Base-by-base conservation (phyloP, 1,284 basidiomycete genomes). In the Puccinia sorghi region DNA sequence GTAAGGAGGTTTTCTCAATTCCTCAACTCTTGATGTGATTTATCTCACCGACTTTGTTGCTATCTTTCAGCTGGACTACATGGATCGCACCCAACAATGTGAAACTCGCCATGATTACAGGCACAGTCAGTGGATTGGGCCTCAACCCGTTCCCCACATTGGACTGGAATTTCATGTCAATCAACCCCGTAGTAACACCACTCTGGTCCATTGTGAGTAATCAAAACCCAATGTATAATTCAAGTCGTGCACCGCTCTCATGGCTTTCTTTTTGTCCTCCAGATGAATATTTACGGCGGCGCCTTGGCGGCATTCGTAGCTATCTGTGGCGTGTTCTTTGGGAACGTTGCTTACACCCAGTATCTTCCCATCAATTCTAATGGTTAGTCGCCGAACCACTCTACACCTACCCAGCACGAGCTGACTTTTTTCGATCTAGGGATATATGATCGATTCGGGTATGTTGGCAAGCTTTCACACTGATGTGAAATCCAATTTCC, bases 101-200 rank as follows among this genome's bases (percentile, higher is more conserved):
- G 63, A 72, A 72, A 48, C 67, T 72, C 13, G 79, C 78, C 63
- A 77, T 78, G 32, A 63, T 80, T 32, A 81, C 80, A 22, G 82
- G 82, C 37, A 48, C 71, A n/a, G 71, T 80, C 81, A 81, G 79
- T 27, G 85, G 86, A 48, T 80, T 86, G 25, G 82, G 85, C 82
- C 81, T 84, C 71, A 85, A 85, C 81, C 84, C 85, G 7, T 81
- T 86, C 64, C 83, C 86, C 41, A 86, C 86, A 25, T 85, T 87
- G 50, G 86, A 87, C 81, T 86, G 86, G 86, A 84, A 84, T 52
- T 83, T 83, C 54, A 78, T 85, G 27, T 63, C 80, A n/a, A 78
- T 80, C n/a, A 81, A 81, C 59, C 82, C 83, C 15, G 80, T 84
- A 17, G 81, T 82, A 41, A 81, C 80, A 7, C 84, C 83, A 6